Base-by-base conservation (phyloP, 2,329 filamentous ascomycete species). In the Thermomyces lanuginosus region DNA sequence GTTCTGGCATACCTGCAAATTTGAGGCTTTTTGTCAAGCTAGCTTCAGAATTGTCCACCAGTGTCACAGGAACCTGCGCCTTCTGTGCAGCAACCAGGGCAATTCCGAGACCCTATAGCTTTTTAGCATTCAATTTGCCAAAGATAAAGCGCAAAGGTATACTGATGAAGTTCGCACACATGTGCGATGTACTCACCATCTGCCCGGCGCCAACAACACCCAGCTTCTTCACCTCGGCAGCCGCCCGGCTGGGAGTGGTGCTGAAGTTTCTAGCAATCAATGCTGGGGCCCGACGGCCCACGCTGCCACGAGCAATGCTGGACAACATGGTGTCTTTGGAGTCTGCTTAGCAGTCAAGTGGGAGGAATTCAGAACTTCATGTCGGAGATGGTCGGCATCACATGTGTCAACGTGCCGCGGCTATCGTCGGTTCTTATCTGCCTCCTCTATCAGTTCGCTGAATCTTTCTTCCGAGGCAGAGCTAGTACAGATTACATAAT, bases 161-260 rank as follows among this genome's bases (percentile, higher is more conserved):
- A 17, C 14, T 12, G 18, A 6, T 22, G 22, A n/a, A n/a, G n/a
- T n/a, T n/a, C n/a, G n/a, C n/a, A n/a, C n/a, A n/a, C 12, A 15
- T 14, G 24, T 14, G 18, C 8, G 11, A 6, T 24, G 22, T 10
- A 8, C 64, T 46, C 56, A 92, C 84, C 84, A 95, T 93, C 53
- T 95, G 89, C 15, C 89, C 89, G 28, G 86, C 84, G 39, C 89
- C 89, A 46, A 98, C 66, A 26, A 98, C 86, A 46, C 86, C 89
- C 21, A 98, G 60, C 39, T 70, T 76, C 60, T 84, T 91, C 35
- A 98, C 75, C 46, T 84, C 72, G 30, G 74, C 71, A 34, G 62
- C 61, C 36, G 70, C 71, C 42, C 66, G 63, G 23, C 63, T 58
- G 22, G 71, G 55, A 20, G 68, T 72, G 17, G 72, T 73, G 60